Evolutionary conservation across 116 monocot species (phyloP).

Genomic region (Papilionanthe hybrid): DNA sequence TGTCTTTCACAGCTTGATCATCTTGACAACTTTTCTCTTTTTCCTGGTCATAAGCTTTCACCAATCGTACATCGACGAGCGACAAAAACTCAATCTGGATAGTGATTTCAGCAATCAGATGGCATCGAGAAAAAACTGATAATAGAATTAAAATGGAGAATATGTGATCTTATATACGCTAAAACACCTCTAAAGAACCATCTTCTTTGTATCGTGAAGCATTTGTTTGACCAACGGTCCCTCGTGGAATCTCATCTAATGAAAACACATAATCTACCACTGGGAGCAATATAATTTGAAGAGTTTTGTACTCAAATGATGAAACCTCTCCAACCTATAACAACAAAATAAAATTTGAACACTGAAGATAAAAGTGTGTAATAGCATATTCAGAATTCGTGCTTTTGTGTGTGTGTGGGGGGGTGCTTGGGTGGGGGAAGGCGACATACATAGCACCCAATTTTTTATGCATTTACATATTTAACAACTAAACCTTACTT

Average conservation of each 20-base stretch:
- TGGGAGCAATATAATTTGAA: constrained; percentile 38
- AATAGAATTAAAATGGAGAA: neutral
- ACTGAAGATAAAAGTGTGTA: neutral
- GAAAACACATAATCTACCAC: constrained; percentile 53
- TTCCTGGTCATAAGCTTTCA: constrained; percentile 22
- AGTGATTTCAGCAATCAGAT: neutral
- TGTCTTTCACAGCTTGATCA: neutral
- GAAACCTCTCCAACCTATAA: constrained; percentile 84
- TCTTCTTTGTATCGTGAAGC: constrained; percentile 49
- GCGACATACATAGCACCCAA: too few relatives aligned
- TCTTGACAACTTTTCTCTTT: neutral
- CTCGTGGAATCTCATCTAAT: constrained; percentile 16
- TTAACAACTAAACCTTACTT: too few relatives aligned
- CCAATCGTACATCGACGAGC: constrained; percentile 63
- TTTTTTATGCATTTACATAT: too few relatives aligned
- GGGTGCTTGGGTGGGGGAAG: too few relatives aligned
- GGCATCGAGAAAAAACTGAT: neutral
- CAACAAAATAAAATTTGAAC: neutral
- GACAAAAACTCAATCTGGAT: constrained; percentile 56
- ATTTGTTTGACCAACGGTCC: constrained; percentile 8
- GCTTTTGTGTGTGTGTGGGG: too few relatives aligned
- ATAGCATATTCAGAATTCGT: neutral
- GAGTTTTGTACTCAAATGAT: constrained; percentile 47
- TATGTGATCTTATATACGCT: neutral
- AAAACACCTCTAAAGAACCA: constrained; percentile 58